Evolutionary conservation across 768 basidiomycete genomes (phyloP).

Genomic region (Phanerochaete sordida): DNA sequence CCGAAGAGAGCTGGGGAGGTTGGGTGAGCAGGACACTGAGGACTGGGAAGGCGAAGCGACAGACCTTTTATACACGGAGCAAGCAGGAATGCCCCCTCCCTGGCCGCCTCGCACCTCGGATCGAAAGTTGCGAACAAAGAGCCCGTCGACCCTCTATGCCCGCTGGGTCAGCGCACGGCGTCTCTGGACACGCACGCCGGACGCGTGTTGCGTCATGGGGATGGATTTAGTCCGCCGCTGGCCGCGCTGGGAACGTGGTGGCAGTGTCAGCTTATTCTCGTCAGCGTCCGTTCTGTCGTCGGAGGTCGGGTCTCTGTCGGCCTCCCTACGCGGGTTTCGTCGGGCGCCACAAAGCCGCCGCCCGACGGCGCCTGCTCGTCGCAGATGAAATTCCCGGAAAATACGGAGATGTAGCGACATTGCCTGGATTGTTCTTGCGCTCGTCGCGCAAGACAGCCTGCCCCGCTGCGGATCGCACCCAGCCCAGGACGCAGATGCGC

Average conservation of each 20-base stretch:
- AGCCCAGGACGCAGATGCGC: not conserved
- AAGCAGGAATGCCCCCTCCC: not conserved
- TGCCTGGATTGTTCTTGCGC: not conserved
- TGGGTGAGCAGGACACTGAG: constrained; percentile 8
- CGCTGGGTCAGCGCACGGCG: constrained; percentile 1
- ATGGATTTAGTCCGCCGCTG: not conserved
- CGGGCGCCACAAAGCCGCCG: constrained; percentile 4
- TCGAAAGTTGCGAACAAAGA: not conserved
- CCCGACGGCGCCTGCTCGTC: not conserved
- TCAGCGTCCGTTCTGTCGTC: not conserved
- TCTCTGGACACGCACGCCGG: constrained; percentile 1
- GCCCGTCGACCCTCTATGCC: not conserved
- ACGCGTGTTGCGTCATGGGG: constrained; percentile 8
- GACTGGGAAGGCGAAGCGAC: not conserved
- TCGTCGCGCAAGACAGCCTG: not conserved
- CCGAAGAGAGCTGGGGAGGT: not conserved
- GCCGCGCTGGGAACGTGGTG: not conserved
- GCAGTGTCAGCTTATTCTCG: constrained; percentile 4
- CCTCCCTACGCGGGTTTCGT: not conserved
- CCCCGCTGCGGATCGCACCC: not conserved
- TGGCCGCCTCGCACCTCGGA: not conserved
- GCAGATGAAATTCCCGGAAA: not conserved
- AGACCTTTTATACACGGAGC: constrained; percentile 3
- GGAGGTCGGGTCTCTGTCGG: constrained; percentile 3
- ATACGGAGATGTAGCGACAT: not conserved